A percentile compares a stretch with the other conserved stretches of the same genome.
Evolutionary conservation across 2,329 filamentous ascomycete genomes (phyloP).

Genomic region (Pleurostoma richardsiae): DNA sequence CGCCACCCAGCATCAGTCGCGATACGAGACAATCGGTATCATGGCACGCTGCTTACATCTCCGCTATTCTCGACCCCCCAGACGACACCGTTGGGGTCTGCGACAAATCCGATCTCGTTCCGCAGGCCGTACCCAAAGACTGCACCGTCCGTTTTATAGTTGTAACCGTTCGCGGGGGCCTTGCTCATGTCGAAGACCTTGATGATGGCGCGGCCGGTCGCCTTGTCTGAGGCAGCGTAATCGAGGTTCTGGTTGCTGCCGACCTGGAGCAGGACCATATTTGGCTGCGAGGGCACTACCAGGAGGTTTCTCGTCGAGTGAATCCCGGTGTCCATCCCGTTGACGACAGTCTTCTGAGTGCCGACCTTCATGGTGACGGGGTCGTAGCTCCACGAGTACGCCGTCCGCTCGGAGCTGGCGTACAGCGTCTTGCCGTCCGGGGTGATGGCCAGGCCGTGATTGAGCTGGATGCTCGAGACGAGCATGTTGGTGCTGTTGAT

Average conservation of each 20-base stretch:
- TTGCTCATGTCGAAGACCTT: conserved; percentile 34
- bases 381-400: conserved; percentile 55
- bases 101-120: conserved; percentile 58
- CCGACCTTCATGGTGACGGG: conserved; percentile 37
- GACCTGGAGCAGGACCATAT: conserved; percentile 30
- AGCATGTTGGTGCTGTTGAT: conserved; percentile 29
- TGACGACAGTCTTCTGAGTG: conserved; percentile 32
- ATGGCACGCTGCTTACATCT: conserved; percentile 26
- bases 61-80: conserved; percentile 50
- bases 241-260: conserved; percentile 34
- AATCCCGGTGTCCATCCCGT: conserved; percentile 30
- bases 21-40: no score
- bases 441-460: conserved; percentile 26
- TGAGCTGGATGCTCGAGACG: conserved; percentile 27
- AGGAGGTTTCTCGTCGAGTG: conserved; percentile 31
- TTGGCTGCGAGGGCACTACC: conserved; percentile 27
- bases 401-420: conserved; percentile 24
- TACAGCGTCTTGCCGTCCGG: conserved; percentile 11
- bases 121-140: conserved; percentile 41
- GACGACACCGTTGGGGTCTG: conserved; percentile 34
- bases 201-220: conserved; percentile 30
- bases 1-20: no score
- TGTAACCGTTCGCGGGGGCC: conserved; percentile 26
- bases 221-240: conserved; percentile 22
- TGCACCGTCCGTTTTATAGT: conserved; percentile 32